Base-by-base conservation (phyloP, 345 rosid species). In the Lepidium didymum region DNA sequence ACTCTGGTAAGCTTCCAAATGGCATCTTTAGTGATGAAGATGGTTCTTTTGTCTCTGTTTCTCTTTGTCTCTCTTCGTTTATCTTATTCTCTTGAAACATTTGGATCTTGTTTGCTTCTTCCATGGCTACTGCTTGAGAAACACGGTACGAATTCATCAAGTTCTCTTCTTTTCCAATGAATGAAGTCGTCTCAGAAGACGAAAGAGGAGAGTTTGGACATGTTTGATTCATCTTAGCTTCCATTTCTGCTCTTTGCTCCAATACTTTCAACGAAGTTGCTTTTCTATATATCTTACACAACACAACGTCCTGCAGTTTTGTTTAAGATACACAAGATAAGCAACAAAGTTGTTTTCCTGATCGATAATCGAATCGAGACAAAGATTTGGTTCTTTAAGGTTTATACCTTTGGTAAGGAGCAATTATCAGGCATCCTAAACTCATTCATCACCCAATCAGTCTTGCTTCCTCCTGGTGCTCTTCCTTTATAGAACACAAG, bases 371-470 rank as follows among this genome's bases (percentile, higher is more conserved):
- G 44, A 33, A 40, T 47, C 0, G 15, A 29, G 21, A 44, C 9
- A 10, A 42, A 14, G 62, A 1, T 41, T 49, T 27, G 36, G 44
- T 14, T 6, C 37, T 21, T 19, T n/a, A 38, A 6, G 15, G 15
- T 6, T 82, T 29, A 29, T 29, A 94, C 99, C 97, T 91, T 91
- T 11, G 89, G 87, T 67, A 75, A 60, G 58, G 81, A 70, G 69
- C 58, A 73, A 34, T 75, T 62, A 66, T 94, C 99, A 12, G 99
- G 99, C n/a, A 94, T 77, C 14, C 99, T 85, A 56, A 82, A 94
- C 76, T 94, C 99, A 64, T 88, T 94, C 97, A 94, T 94, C 51
- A 94, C 83, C 99, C 99, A 94, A 68, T 94, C 96, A 27, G 99
- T 90, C 71, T 83, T 94, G 75, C n/a, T 51, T n/a, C 99, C 99